Evolutionary conservation across 768 basidiomycete species (phyloP).

Genomic region (Psilocybe subaeruginosa): DNA sequence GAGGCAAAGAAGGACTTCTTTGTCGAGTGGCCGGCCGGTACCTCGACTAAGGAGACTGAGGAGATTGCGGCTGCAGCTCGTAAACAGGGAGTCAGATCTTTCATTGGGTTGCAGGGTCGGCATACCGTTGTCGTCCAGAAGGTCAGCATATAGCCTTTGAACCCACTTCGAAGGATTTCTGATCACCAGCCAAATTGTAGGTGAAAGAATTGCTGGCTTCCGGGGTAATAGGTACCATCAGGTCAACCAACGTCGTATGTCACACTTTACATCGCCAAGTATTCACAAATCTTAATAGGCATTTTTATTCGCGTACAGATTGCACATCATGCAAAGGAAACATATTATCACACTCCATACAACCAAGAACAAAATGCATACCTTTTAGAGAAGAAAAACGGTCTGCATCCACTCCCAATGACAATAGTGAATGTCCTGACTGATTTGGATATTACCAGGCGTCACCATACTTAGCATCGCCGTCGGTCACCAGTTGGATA

Average conservation of each 20-base stretch:
- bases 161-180: neutral
- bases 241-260: conserved; percentile 4
- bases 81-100: conserved; percentile 29
- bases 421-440: neutral
- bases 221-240: neutral
- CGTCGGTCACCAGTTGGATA: conserved; percentile 32
- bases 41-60: conserved; percentile 29
- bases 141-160: conserved; percentile 21
- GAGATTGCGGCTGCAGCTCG: conserved; percentile 36
- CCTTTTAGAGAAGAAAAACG: neutral
- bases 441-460: neutral
- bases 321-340: neutral
- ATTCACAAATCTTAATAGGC: neutral
- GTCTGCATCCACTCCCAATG: neutral
- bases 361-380: neutral
- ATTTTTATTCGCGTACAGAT: neutral
- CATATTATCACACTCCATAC: neutral
- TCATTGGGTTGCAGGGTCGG: conserved; percentile 29
- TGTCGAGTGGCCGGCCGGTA: conserved; percentile 44
- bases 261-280: neutral
- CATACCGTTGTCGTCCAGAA: conserved; percentile 23
- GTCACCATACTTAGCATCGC: neutral
- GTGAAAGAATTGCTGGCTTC: conserved; percentile 5
- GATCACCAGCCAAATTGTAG: conserved; percentile 5
- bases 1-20: conserved; percentile 41